Evolutionary conservation across 345 rosid genomes (phyloP).

Genomic region (Brassica incana): DNA sequence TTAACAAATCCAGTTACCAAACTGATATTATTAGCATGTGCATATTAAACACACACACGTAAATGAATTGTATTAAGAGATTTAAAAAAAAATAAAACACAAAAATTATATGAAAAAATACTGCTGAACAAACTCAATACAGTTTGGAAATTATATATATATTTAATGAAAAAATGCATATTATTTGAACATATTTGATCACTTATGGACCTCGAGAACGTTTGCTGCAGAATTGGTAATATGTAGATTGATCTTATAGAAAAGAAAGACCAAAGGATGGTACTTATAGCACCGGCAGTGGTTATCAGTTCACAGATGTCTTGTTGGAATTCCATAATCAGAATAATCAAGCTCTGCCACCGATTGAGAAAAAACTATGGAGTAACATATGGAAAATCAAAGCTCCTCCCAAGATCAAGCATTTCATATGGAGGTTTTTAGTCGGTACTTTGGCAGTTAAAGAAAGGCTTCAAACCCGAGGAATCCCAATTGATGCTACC

Average conservation of each 20-base stretch:
- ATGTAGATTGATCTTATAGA: background rate
- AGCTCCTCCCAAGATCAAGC: too few species aligned
- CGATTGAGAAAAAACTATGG: too few species aligned
- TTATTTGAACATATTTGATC: background rate
- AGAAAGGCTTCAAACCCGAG: too few species aligned
- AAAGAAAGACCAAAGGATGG: background rate
- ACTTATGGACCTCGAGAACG: background rate
- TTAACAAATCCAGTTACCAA: constrained; percentile 20
- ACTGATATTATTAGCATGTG: background rate
- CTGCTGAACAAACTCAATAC: background rate
- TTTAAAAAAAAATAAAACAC: background rate
- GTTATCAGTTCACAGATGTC: too few species aligned
- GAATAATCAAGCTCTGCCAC: too few species aligned
- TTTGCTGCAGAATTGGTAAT: background rate
- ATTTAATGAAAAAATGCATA: background rate
- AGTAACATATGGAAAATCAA: too few species aligned
- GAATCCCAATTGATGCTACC: too few species aligned
- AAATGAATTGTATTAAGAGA: background rate
- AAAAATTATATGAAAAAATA: background rate
- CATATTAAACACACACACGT: constrained; percentile 1
- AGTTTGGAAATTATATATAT: background rate
- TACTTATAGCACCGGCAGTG: too few species aligned
- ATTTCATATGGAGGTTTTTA: too few species aligned
- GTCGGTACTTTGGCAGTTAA: too few species aligned
- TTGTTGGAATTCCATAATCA: too few species aligned